Base-by-base conservation (phyloP, 2,329 filamentous ascomycete genomes). In the Xylariomycetidae sp. region DNA sequence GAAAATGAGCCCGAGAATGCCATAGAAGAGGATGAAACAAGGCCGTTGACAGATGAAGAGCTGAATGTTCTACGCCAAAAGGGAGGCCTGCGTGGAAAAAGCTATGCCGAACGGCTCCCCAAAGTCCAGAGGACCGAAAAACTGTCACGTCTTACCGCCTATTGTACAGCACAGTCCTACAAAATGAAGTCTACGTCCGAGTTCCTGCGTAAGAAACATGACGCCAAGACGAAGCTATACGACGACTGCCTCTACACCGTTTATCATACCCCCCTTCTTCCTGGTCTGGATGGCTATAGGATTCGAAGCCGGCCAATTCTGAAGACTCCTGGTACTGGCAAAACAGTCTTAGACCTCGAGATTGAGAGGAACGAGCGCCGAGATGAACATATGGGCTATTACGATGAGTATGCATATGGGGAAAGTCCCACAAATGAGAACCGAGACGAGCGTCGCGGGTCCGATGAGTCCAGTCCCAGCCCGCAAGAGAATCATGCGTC, bases 181-280 rank as follows among this genome's bases (percentile, higher is more conserved):
- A 94, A 90, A 64, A 80, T 94, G 64, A 83, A 85, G 49, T 77
- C 82, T 16, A 88, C 88, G n/a, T 88, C 89, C 11, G 79, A 86
- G 20, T 98, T 98, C 56, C 70, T 96, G 41, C 83, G 85, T 49
- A 85, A 86, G 44, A 83, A 82, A 51, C 92, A 98, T 63, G 82
- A 85, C 19, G 90, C 89, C 1, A 84, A 88, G 62, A 94, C 90
- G 11, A 98, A 98, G 63, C 72, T 97, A 5, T 98, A 98, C 62
- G 92, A 98, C 59, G 92, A 98, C 60, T 98, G 92, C 55, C 69
- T 98, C 16, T 98, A 98, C 57, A 87, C 83, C 16, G 90, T 95
- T 30, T 98, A 98, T 59, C 89, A 96, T 56, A 67, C 96, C 18
- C 92, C 92, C 5, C 66, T 98, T 12, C 69, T 97, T 34, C 84